phyloP scores from a whole-genome alignment of 805 yeast species.

The Kodamaea lidongshanica region DNA sequence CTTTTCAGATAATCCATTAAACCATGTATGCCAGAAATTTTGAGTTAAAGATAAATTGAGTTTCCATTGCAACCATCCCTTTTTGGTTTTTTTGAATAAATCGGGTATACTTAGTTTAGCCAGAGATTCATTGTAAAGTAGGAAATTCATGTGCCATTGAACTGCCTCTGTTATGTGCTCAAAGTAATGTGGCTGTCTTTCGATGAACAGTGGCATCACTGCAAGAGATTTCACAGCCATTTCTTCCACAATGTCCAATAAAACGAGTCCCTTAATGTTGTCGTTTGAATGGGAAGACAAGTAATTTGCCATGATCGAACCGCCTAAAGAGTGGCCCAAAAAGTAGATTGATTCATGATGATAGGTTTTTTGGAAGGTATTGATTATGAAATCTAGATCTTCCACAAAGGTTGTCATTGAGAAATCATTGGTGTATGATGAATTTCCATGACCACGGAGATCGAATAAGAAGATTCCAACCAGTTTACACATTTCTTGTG shows the following conservation, averaged over 20 bases:
- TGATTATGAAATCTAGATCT: slow-evolving; percentile 53
- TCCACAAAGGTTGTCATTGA: slow-evolving; percentile 45
- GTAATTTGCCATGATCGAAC: slow-evolving; percentile 64
- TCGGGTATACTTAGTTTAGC: slow-evolving; percentile 79
- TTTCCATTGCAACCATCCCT: slow-evolving; percentile 45
- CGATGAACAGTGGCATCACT: slow-evolving; percentile 62
- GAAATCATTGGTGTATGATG: slow-evolving; percentile 22
- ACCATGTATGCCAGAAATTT: slow-evolving; percentile 82
- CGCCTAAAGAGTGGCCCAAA: slow-evolving; percentile 92
- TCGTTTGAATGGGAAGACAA: slow-evolving; percentile 14
- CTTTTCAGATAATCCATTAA: slow-evolving; percentile 53
- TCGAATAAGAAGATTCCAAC: slow-evolving; percentile 71
- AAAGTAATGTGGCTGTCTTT: slow-evolving; percentile 60
- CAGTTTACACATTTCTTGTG: slow-evolving; percentile 25
- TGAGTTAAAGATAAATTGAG: slow-evolving; percentile 57
- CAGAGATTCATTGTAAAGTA: slow-evolving; percentile 52
- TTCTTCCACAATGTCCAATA: slow-evolving; percentile 92
- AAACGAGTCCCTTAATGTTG: slow-evolving; percentile 56
- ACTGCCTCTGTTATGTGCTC: slow-evolving; percentile 52
- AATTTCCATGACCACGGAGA: slow-evolving; percentile 76
- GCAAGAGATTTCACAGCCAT: slow-evolving; percentile 68
- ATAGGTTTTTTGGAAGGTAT: slow-evolving; percentile 22
- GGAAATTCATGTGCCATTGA: slow-evolving; percentile 66
- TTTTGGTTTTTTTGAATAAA: slow-evolving; percentile 31
- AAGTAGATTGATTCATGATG: slow-evolving; percentile 36